A percentile compares a stretch with the other conserved stretches of the same genome.
Evolutionary conservation across 2,329 filamentous ascomycete genomes (phyloP).

Genomic region (Gaeumannomyces sp.): DNA sequence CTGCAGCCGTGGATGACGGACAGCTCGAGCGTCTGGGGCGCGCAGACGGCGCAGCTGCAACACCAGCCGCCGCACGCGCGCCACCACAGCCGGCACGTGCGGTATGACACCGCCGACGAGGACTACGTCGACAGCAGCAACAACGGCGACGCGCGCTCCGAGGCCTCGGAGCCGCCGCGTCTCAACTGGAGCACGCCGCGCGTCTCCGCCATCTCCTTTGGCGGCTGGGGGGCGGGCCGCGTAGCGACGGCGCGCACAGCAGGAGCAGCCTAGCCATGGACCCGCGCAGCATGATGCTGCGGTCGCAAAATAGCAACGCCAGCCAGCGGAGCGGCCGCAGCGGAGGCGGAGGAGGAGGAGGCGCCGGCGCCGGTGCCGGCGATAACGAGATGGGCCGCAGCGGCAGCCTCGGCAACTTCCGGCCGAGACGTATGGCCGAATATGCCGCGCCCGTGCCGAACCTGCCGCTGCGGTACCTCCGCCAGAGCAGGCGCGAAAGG

Average conservation of each 20-base stretch:
- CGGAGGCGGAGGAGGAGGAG: neutral
- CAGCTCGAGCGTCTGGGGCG: neutral
- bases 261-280: too few relatives aligned
- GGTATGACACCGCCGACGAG: neutral
- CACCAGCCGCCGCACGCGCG: neutral
- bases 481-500: neutral
- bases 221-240: neutral
- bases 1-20: neutral
- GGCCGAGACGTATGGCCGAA: neutral
- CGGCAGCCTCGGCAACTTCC: neutral
- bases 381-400: neutral
- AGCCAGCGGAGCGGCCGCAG: slow-evolving; percentile 2
- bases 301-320: too few relatives aligned
- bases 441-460: slow-evolving; percentile 3
- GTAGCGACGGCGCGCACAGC: neutral
- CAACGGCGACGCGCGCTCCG: neutral
- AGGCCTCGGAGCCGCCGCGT: slow-evolving; percentile 4
- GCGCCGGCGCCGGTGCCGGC: neutral
- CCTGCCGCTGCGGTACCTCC: slow-evolving; percentile 5
- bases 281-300: too few relatives aligned
- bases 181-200: slow-evolving; percentile 8
- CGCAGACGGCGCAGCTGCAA: neutral
- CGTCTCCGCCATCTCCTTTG: slow-evolving; percentile 4
- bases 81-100: neutral
- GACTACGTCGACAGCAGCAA: neutral